Evolutionary conservation across 2,329 filamentous ascomycete genomes (phyloP), one percentile per base, ranked within the genome.

Genomic region (Alternaria arbusti): DNA sequence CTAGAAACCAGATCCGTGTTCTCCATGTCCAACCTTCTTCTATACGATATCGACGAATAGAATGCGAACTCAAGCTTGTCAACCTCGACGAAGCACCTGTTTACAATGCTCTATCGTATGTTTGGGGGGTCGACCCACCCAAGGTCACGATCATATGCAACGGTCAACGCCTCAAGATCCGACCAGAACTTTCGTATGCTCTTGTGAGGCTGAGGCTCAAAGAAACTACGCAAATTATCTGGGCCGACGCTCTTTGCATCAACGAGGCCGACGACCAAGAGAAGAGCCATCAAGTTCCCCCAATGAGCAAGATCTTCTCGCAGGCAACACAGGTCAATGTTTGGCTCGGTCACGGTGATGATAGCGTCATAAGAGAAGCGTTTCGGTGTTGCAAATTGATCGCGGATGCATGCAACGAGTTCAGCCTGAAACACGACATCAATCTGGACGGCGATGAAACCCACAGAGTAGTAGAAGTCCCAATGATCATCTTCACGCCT

Each of bases 1-100:
- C 23, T 26, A 22, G 45, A 10, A 26, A n/a, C 3, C 8, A 47
- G 6, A 47, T 25, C 0, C 12, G 45, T 25, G 13, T 25, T n/a
- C 45, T 47, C 4, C 45, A 26, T 2, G n/a, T 47, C 2, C 22
- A 3, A 4, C 45, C 22, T 2, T 47, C 6, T 3, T 10, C 17
- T 1, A 6, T 6, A 13, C 0, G 7, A 25, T 1, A 0, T 2
- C 13, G 15, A 47, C 17, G 5, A 25, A 2, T 47, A 1, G 22
- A 25, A 8, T 47, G 45, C 9, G 4, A 10, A 25, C 45, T 47
- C 12, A 47, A 15, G 22, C 22, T 47, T 11, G 0, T 15, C 45
- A 47, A 7, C 4, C 45, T 47, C 2, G 23, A 47, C 2, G 45
- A 47, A 1, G 2, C 22, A 17, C 45, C 45, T 17, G 6, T 25